phyloP scores from a whole-genome alignment of 805 yeast species.

The Suhomyces tanzawaensis region DNA sequence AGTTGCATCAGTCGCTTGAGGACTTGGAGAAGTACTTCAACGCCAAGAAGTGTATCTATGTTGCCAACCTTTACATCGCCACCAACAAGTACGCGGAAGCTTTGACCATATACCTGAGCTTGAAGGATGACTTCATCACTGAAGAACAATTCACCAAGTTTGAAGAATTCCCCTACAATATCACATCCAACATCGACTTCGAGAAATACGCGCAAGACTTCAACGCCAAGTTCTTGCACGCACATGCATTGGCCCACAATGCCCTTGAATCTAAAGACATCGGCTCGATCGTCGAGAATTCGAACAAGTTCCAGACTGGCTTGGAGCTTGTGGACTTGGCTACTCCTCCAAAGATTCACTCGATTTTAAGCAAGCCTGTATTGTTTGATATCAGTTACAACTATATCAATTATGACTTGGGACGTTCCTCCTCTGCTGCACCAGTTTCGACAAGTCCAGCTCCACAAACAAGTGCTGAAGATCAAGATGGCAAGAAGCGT shows the following conservation, averaged over 20 bases:
- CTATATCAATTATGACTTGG: slow-evolving; percentile 56
- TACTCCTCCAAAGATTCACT: slow-evolving; percentile 36
- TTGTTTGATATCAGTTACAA: slow-evolving; percentile 88
- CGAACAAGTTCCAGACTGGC: slow-evolving; percentile 37
- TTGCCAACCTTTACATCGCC: slow-evolving; percentile 47
- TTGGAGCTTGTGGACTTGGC: slow-evolving; percentile 23
- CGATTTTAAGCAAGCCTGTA: slow-evolving; percentile 81
- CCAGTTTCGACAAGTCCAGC: slow-evolving; percentile 12
- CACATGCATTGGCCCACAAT: slow-evolving; percentile 50
- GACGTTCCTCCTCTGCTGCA: slow-evolving; percentile 14
- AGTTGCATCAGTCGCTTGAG: slow-evolving; percentile 53
- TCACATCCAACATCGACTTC: slow-evolving; percentile 39
- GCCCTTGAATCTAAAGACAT: slow-evolving; percentile 22
- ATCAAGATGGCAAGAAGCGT: slow-evolving; percentile 42
- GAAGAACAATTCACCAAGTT: slow-evolving; percentile 29
- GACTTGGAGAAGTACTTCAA: slow-evolving; percentile 47
- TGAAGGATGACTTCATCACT: slow-evolving; percentile 17
- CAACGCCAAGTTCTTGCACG: slow-evolving; percentile 16
- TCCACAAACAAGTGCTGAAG: slow-evolving; percentile 14
- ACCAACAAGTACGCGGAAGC: slow-evolving; percentile 45
- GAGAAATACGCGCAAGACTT: slow-evolving; percentile 19
- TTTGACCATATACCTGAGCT: slow-evolving; percentile 37
- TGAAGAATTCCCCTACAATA: slow-evolving; percentile 38
- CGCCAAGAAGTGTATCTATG: slow-evolving; percentile 39
- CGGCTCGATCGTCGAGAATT: slow-evolving; percentile 43